phyloP scores from a whole-genome alignment of 2,329 filamentous ascomycete genomes.

The Sphaerulina vaccinii region DNA sequence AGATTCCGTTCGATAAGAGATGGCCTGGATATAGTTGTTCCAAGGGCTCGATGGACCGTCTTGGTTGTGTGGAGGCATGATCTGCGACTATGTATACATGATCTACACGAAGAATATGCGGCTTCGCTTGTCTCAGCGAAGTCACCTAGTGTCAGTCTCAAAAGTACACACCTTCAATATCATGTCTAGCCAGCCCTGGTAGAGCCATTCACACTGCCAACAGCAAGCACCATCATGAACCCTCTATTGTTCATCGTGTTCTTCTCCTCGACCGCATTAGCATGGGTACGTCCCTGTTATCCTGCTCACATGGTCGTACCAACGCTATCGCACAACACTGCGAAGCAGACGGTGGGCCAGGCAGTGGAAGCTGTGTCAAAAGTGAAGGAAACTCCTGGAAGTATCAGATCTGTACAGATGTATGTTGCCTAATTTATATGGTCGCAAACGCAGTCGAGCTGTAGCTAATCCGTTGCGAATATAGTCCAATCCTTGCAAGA shows the following conservation, averaged over 20 bases:
- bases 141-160: not conserved
- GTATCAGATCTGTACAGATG: not conserved
- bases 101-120: not conserved
- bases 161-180: not conserved
- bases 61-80: not conserved
- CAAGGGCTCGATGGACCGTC: not conserved
- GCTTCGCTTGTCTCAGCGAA: not conserved
- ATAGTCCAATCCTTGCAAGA: too few relatives aligned
- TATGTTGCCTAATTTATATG: not conserved
- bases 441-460: too few relatives aligned
- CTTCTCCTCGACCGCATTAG: not conserved
- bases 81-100: too few relatives aligned
- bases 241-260: not conserved
- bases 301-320: too few relatives aligned
- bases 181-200: not conserved
- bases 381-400: too few relatives aligned
- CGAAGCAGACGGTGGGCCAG: too few relatives aligned
- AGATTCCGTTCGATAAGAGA: not conserved
- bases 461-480: too few relatives aligned
- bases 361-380: too few relatives aligned
- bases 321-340: too few relatives aligned
- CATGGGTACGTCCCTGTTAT: not conserved
- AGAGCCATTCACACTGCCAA: too few relatives aligned
- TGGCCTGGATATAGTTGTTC: not conserved
- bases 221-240: not conserved